Base-by-base conservation (phyloP, 495 filamentous ascomycete species). In the Aspergillus mulundensis region DNA sequence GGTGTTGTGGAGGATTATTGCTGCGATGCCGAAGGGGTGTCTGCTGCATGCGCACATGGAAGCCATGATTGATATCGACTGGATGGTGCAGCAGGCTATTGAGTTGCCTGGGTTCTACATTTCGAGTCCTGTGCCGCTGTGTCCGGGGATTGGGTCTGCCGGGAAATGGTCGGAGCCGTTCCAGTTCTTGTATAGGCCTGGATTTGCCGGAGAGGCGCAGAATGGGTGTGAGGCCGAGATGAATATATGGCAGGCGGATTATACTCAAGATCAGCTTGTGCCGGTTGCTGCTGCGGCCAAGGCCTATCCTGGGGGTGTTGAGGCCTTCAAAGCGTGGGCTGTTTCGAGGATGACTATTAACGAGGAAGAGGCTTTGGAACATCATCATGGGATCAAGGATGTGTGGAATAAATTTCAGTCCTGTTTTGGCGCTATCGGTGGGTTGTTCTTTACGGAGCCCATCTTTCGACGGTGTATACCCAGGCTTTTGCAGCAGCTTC, bases 61-160 rank as follows among this genome's bases (percentile, higher is more conserved):
- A 50, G 56, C 56, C 21, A 59, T 59, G 56, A 54, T 59, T 21
- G 56, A 59, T 28, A 54, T 54, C 45, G 50, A 59, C 56, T 59
- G 56, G 56, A 24, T 59, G 20, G 41, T 59, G 20, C 49, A 59
- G 12, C 56, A 54, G 50, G 56, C 56, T 15, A 23, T 59, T 36
- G 36, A 49, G 45, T 7, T 59, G 1, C 56, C 56, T 16, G 56
- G 56, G 18, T 59, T 36, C 12, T 59, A 25, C 21, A 49, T 59
- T 2, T n/a, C 56, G 3, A 54, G 50, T 44, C 50, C 56, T 0
- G 44, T 4, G 50, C 23, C 56, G 7, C 7, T 59, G 50, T 34
- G 38, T 19, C 44, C 48, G 20, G 41, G 41, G 23, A 10, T 25
- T 4, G 32, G 32, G 32, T 36, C 32, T 36, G 32, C 32, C 2